Evolutionary conservation across 176 grass and related monocot genomes (phyloP).

Genomic region (Themeda triandra): DNA sequence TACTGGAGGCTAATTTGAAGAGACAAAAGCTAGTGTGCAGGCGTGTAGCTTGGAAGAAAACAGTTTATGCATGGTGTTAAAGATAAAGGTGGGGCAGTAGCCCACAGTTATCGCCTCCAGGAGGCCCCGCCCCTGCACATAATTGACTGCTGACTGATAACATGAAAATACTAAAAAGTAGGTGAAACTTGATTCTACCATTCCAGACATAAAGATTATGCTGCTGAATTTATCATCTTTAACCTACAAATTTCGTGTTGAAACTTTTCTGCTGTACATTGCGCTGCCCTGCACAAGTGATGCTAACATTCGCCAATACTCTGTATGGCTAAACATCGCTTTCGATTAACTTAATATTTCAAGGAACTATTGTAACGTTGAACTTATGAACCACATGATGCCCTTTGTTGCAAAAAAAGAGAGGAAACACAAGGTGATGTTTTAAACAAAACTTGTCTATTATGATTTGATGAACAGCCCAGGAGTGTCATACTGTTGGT

Average conservation of each 20-base stretch:
- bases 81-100: too few relatives aligned
- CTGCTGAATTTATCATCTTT: not conserved
- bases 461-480: not conserved
- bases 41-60: too few relatives aligned
- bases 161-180: not conserved
- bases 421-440: not conserved
- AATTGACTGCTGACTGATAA: not conserved
- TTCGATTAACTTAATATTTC: not conserved
- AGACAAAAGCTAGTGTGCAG: too few relatives aligned
- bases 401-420: not conserved
- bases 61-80: too few relatives aligned
- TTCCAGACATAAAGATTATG: not conserved
- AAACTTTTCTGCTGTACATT: not conserved
- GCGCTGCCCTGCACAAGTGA: not conserved
- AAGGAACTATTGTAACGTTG: too few relatives aligned
- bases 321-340: not conserved
- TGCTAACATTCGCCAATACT: not conserved
- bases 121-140: too few relatives aligned
- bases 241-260: not conserved
- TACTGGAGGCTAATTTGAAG: too few relatives aligned
- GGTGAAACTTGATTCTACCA: not conserved
- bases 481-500: not conserved
- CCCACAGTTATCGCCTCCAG: too few relatives aligned
- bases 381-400: not conserved
- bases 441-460: not conserved